These are phyloP conservation scores for Penicillium sp. DNA, from an alignment of 2,329 filamentous ascomycete species.

Conservation along the genomic window DNA sequence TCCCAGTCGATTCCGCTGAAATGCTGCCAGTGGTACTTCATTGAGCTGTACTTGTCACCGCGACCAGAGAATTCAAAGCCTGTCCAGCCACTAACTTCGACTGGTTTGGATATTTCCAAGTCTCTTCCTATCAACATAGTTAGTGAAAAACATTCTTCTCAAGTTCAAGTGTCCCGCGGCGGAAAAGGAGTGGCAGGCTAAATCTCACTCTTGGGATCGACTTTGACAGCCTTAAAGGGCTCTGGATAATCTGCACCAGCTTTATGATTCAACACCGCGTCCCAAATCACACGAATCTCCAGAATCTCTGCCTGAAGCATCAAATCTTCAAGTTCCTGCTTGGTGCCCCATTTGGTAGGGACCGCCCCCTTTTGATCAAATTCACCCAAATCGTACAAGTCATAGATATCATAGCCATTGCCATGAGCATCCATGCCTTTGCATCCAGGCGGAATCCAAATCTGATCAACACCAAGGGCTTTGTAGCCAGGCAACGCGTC, in stretches of 20 bases:
- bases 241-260: slow-evolving; percentile 68
- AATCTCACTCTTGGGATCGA: slow-evolving; percentile 54
- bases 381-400: slow-evolving; percentile 70
- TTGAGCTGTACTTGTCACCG: slow-evolving; percentile 58
- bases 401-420: slow-evolving; percentile 71
- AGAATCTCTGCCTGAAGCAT: slow-evolving; percentile 53
- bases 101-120: slow-evolving; percentile 55
- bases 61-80: slow-evolving; percentile 67
- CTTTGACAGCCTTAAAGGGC: slow-evolving; percentile 63
- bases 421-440: slow-evolving; percentile 64
- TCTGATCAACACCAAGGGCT: slow-evolving; percentile 60
- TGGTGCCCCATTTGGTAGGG: slow-evolving; percentile 69
- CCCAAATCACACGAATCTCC: slow-evolving; percentile 65
- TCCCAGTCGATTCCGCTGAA: slow-evolving; percentile 71
- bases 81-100: slow-evolving; percentile 69
- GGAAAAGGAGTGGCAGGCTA: background rate
- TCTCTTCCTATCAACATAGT: slow-evolving; percentile 44
- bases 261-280: slow-evolving; percentile 73
- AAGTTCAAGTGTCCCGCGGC: background rate
- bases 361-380: slow-evolving; percentile 69
- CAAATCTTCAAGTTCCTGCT: slow-evolving; percentile 61
- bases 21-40: slow-evolving; percentile 68
- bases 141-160: background rate
- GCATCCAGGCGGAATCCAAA: slow-evolving; percentile 72
- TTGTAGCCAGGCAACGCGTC: slow-evolving; percentile 57